A percentile compares a stretch with the other conserved stretches of the same genome.
These are phyloP conservation scores for Solanum hybrid DNA, from an alignment of 305 asterid genomes.

Conservation along the genomic window DNA sequence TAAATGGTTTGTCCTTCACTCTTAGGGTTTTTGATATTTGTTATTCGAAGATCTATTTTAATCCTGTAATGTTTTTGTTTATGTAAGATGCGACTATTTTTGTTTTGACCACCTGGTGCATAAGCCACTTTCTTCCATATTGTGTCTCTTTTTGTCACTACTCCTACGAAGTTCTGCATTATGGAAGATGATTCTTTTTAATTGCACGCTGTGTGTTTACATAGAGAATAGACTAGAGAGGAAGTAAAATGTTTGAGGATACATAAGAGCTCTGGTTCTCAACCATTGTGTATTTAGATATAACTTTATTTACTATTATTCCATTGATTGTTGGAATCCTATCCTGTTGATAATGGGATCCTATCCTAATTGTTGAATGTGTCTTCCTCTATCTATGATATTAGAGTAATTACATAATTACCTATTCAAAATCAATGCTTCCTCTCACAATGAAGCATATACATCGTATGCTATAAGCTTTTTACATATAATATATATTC, in stretches of 20 bases:
- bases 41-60: too few relatives aligned
- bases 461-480: neutral
- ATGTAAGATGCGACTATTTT: neutral
- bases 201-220: neutral
- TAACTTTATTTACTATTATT: neutral
- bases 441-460: neutral
- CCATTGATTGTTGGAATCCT: neutral
- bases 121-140: neutral
- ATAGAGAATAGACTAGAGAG: neutral
- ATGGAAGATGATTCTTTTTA: neutral
- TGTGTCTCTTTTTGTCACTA: neutral
- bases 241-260: neutral
- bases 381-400: neutral
- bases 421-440: neutral
- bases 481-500: neutral
- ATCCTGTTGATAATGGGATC: neutral
- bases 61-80: neutral
- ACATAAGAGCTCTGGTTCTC: neutral
- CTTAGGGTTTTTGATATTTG: neutral
- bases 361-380: neutral
- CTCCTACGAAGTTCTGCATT: neutral
- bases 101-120: neutral
- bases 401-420: neutral
- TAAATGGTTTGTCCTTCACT: neutral
- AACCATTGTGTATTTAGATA: neutral